A percentile compares a stretch with the other conserved stretches of the same genome.
Evolutionary conservation across 768 basidiomycete species (phyloP).

Genomic region (Sarcodon aspratus): DNA sequence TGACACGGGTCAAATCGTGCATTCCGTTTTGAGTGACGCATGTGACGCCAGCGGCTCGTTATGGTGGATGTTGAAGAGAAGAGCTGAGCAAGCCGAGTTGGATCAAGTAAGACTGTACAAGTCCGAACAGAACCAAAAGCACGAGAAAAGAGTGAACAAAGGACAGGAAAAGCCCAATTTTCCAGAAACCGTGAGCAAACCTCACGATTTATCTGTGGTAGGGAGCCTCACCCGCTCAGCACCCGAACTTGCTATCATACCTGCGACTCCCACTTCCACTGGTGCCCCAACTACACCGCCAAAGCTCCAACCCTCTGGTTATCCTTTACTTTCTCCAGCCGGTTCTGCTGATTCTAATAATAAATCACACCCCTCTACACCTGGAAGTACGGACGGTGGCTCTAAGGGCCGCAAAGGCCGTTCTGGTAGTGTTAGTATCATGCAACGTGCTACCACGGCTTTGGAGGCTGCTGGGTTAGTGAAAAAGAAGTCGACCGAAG

Average conservation of each 20-base stretch:
- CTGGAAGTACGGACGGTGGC: slow-evolving; percentile 48
- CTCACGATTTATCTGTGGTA: slow-evolving; percentile 6
- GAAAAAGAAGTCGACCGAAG: slow-evolving; percentile 72
- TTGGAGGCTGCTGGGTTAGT: slow-evolving; percentile 79
- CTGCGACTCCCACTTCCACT: slow-evolving; percentile 56
- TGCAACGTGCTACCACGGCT: slow-evolving; percentile 90
- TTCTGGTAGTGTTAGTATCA: slow-evolving; percentile 88
- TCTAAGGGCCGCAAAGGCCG: slow-evolving; percentile 50
- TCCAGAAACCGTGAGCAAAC: slow-evolving; percentile 2
- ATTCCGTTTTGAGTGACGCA: slow-evolving; percentile 83
- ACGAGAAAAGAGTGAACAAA: slow-evolving; percentile 19
- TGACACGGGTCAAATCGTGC: slow-evolving; percentile 91
- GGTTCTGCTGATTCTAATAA: slow-evolving; percentile 38
- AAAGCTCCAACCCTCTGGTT: slow-evolving; percentile 21
- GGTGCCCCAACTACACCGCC: slow-evolving; percentile 43
- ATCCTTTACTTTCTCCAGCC: slow-evolving; percentile 37
- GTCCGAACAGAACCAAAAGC: slow-evolving; percentile 14
- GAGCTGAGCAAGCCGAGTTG: slow-evolving; percentile 50
- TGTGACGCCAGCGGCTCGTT: slow-evolving; percentile 86
- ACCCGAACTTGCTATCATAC: slow-evolving; percentile 64
- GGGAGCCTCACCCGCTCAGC: slow-evolving; percentile 21
- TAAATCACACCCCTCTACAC: slow-evolving; percentile 61
- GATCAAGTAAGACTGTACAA: slow-evolving; percentile 20
- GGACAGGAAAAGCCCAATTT: slow-evolving; percentile 3
- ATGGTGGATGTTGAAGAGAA: slow-evolving; percentile 95